A percentile compares a stretch with the other conserved stretches of the same genome.
Evolutionary conservation across 2,329 filamentous ascomycete genomes (phyloP).

Genomic region (Aspergillus pseudoterreus): DNA sequence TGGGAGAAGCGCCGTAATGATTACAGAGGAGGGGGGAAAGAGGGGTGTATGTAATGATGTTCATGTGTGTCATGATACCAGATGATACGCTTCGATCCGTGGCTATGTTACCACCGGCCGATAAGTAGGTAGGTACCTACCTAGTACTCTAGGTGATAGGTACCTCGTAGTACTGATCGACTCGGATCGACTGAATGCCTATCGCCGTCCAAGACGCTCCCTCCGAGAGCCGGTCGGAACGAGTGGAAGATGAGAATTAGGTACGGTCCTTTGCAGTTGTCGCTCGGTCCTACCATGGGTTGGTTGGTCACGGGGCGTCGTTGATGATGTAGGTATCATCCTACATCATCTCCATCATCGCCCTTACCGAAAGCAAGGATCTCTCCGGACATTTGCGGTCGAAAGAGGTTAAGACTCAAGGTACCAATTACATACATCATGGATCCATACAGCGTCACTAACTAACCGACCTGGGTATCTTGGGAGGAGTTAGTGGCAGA

Average conservation of each 20-base stretch:
- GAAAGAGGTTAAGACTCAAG: background rate
- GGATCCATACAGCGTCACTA: no score
- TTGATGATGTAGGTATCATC: background rate
- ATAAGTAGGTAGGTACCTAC: background rate
- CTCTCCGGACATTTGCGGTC: background rate
- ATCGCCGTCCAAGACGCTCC: no score
- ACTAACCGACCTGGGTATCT: background rate
- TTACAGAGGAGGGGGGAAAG: background rate
- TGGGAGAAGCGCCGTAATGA: background rate
- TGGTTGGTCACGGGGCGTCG: background rate
- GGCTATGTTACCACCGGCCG: background rate
- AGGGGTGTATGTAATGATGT: background rate
- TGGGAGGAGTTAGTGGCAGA: background rate
- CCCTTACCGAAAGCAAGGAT: constrained; percentile 15
- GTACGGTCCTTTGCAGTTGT: no score
- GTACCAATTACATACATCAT: background rate
- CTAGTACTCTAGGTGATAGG: no score
- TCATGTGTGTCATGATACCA: background rate
- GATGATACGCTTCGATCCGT: background rate
- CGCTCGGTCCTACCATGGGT: background rate
- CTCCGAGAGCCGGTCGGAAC: no score
- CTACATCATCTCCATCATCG: constrained; percentile 2
- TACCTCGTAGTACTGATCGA: background rate
- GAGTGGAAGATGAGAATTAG: no score
- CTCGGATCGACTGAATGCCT: background rate